phyloP scores from a whole-genome alignment of 352 stramenopile genomes.

The Aphanomyces stellatus region DNA sequence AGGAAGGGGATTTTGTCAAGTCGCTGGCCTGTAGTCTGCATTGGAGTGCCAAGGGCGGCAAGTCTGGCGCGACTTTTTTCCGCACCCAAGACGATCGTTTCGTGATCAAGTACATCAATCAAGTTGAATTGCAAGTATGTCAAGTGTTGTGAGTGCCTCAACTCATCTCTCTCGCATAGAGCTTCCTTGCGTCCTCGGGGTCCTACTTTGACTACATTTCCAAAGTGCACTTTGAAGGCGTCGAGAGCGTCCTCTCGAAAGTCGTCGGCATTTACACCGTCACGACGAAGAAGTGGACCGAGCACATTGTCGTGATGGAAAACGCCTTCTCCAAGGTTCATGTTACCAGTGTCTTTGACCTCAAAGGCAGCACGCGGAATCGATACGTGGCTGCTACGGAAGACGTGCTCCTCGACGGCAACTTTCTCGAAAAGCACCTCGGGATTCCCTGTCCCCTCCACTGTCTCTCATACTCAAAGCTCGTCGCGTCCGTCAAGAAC shows the following conservation, averaged over 20 bases:
- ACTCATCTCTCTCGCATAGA: constrained; percentile 35
- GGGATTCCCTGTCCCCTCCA: constrained; percentile 69
- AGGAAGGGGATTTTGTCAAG: constrained; percentile 49
- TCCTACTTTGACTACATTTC: constrained; percentile 97
- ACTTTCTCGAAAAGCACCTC: constrained; percentile 74
- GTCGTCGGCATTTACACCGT: constrained; percentile 97
- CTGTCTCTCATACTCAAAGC: constrained; percentile 53
- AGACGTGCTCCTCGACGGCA: constrained; percentile 71
- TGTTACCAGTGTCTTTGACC: constrained; percentile 92
- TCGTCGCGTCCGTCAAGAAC: constrained; percentile 90
- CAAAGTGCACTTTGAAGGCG: constrained; percentile 93
- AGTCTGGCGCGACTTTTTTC: constrained; percentile 95
- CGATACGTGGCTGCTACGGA: constrained; percentile 53
- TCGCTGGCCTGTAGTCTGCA: constrained; percentile 72
- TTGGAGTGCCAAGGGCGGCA: constrained; percentile 94
- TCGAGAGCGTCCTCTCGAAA: constrained; percentile 93
- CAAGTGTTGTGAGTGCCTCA: no score
- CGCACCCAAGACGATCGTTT: constrained; percentile 94
- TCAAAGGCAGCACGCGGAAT: constrained; percentile 97
- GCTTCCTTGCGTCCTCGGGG: constrained; percentile 67
- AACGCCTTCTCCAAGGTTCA: constrained; percentile 96
- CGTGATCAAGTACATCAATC: constrained; percentile 97
- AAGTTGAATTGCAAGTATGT: constrained; percentile 96
- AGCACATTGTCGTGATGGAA: constrained; percentile 93
- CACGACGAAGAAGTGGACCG: constrained; percentile 84